Conservation (phyloP, 2,329 filamentous ascomycete genomes). For the Aspergillus awamori region DNA sequence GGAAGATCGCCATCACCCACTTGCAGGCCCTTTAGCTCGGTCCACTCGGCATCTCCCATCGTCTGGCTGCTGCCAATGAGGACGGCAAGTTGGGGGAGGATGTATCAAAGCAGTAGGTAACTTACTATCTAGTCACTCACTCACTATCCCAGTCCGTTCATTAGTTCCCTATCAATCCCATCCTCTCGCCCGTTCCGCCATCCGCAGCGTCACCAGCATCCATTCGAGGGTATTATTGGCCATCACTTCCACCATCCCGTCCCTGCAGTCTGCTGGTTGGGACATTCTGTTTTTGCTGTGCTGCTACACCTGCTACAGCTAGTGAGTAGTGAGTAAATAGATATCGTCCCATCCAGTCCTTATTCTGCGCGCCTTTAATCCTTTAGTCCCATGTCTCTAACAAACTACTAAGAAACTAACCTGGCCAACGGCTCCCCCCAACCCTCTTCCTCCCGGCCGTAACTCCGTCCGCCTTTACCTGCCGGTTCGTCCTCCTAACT, state of each 20-base stretch:
- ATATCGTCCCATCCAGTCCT: background rate
- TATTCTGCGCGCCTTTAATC: background rate
- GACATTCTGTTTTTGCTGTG: too few species aligned
- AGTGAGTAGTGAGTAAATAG: too few species aligned
- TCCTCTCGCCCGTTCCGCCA: constrained; percentile 21
- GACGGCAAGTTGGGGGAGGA: too few species aligned
- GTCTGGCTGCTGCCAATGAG: background rate
- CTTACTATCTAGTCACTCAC: too few species aligned
- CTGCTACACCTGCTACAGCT: too few species aligned
- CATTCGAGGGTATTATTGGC: constrained; percentile 5
- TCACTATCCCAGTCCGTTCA: background rate
- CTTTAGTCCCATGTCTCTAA: too few species aligned
- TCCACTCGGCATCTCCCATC: constrained; percentile 3
- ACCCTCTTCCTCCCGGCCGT: constrained; percentile 3
- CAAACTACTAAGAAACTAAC: background rate
- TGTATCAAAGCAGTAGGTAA: too few species aligned
- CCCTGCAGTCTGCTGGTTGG: background rate
- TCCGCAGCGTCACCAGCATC: constrained; percentile 11
- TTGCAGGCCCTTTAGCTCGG: background rate
- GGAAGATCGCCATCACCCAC: constrained; percentile 4
- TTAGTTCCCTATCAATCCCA: background rate
- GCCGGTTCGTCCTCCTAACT: constrained; percentile 6
- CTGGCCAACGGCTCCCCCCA: background rate
- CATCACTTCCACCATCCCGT: background rate
- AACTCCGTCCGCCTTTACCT: too few species aligned